Evolutionary conservation across 345 rosid genomes (phyloP).

Genomic region (Cochlearia excelsa): DNA sequence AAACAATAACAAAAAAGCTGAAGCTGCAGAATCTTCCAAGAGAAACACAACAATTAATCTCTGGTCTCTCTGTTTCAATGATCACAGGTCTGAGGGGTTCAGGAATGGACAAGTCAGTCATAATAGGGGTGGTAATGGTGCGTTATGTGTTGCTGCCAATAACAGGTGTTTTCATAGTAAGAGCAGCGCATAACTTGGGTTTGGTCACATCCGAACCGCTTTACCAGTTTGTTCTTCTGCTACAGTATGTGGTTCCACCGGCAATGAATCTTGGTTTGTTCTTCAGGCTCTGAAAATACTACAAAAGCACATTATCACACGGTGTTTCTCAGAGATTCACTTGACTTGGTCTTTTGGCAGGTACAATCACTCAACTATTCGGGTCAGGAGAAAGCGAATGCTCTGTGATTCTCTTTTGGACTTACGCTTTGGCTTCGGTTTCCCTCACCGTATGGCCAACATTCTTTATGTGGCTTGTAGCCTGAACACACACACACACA

Average conservation of each 20-base stretch:
- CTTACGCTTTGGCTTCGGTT: constrained; percentile 56
- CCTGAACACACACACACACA: constrained; percentile 28
- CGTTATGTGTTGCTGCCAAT: constrained; percentile 58
- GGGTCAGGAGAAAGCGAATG: constrained; percentile 68
- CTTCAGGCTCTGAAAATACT: not conserved
- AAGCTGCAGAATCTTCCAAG: not conserved
- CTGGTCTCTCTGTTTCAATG: not conserved
- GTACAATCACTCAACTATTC: constrained; percentile 66
- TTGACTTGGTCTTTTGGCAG: constrained; percentile 29
- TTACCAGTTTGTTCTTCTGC: constrained; percentile 55
- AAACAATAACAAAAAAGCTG: not conserved
- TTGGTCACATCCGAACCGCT: constrained; percentile 53
- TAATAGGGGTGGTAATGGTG: constrained; percentile 45
- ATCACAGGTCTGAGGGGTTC: constrained; percentile 52
- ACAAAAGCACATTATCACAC: constrained; percentile 40
- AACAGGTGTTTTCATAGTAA: constrained; percentile 48
- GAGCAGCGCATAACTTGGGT: constrained; percentile 46
- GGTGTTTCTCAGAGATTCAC: not conserved
- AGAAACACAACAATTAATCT: constrained; percentile 1
- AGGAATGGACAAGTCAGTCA: constrained; percentile 38
- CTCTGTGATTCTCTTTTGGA: constrained; percentile 68
- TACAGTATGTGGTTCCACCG: constrained; percentile 69
- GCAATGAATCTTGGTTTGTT: constrained; percentile 71
- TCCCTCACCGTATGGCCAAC: constrained; percentile 69
- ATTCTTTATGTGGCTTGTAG: constrained; percentile 60